These are phyloP conservation scores for Bretziella fagacearum DNA, from an alignment of 2,329 filamentous ascomycete genomes.

Conservation along the genomic window DNA sequence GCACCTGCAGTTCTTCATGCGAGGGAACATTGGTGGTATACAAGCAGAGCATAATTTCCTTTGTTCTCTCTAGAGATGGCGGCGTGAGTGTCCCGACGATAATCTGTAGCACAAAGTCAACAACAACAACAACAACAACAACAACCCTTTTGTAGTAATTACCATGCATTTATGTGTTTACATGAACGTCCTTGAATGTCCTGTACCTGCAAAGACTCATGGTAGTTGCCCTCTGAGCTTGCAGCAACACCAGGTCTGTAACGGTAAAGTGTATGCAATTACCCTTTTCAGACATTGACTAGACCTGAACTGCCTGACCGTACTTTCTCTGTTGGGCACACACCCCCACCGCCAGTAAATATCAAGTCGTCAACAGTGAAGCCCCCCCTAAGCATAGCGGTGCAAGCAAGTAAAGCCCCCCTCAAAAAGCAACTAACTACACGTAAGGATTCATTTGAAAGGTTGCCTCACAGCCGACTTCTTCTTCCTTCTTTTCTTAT, in stretches of 20 bases:
- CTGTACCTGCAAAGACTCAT: too few species aligned
- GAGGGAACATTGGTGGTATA: too few species aligned
- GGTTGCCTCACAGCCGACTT: slow-evolving; percentile 10
- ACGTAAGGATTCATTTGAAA: slow-evolving; percentile 10
- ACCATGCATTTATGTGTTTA: too few species aligned
- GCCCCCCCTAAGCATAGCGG: slow-evolving; percentile 2
- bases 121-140: too few species aligned
- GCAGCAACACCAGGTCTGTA: background rate
- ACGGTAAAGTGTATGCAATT: slow-evolving; percentile 1
- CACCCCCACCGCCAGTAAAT: slow-evolving; percentile 3
- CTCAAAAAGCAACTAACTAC: background rate
- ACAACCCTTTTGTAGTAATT: too few species aligned
- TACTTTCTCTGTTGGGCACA: slow-evolving; percentile 3
- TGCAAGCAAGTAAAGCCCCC: too few species aligned
- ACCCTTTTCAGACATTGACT: background rate
- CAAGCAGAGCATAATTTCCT: too few species aligned
- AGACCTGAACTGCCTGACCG: background rate
- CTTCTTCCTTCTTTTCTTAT: background rate
- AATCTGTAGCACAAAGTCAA: too few species aligned
- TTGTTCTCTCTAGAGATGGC: too few species aligned
- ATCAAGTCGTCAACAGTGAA: background rate
- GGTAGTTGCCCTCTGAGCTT: background rate
- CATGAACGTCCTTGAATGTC: too few species aligned
- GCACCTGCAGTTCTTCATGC: too few species aligned
- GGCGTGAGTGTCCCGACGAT: too few species aligned